Base-by-base conservation (phyloP, 176 grass and related monocot species). In the Saccharum officinarum region DNA sequence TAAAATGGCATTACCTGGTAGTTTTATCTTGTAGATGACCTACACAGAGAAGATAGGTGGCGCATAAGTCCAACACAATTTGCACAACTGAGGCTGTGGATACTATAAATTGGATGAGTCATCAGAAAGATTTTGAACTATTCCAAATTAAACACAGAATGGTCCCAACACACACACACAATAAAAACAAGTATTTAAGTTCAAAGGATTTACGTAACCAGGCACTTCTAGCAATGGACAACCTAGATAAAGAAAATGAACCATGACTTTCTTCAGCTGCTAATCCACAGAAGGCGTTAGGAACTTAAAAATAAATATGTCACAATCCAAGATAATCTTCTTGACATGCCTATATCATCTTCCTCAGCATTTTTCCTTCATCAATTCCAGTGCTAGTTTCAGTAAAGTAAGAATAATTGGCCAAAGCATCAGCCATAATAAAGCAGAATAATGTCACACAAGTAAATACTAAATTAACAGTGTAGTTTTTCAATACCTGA, bases 11-110 rank as follows among this genome's bases (percentile, higher is more conserved):
- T 91, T 91, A 69, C 97, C 97, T 72, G 97, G 97, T 47, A 96
- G 88, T 82, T 99, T 99, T 82, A 99, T 99, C 89, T 90, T 92
- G 89, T 99, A 99, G 79, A 99, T 94, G 28, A 91, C 92, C 97
- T 99, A 67, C 3, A 3, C 49, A 83, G 5, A 25, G 81, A 73
- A 84, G 40, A 46, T 17, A 83, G 4, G 46, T 67, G 46, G 72
- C 15, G 76, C 81, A 67, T 73, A 75, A 90, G 75, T 40, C 34
- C 6, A 33, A 76, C 23, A 33, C n/a, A 44, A 38, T 46, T 67
- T 67, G 67, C 59, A 90, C 30, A 42, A 81, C 10, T 52, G 67
- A 88, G 45, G 61, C 57, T 41, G 67, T 18, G 61, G 5, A 30
- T 10, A 52, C 2, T 78, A 23, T 72, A 73, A 78, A 88, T 31